phyloP scores from a whole-genome alignment of 345 rosid species.

The Eucalyptus cladocalyx region DNA sequence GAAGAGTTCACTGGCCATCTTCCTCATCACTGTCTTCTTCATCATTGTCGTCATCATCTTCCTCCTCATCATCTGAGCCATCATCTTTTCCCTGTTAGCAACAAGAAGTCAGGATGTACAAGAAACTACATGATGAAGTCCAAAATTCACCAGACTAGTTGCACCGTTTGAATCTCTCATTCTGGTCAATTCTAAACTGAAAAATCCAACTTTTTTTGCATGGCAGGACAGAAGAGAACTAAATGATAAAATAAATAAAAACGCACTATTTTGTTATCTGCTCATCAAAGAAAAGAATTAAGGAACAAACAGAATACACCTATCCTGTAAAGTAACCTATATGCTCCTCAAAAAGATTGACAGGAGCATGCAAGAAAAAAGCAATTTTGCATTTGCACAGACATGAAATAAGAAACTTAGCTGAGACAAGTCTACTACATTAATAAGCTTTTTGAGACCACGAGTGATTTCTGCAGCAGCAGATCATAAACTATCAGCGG shows the following conservation, averaged over 20 bases:
- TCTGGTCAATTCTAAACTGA: background rate
- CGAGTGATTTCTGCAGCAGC: background rate
- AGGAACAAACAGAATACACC: background rate
- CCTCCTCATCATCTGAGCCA: slow-evolving; percentile 2
- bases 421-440: background rate
- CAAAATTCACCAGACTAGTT: background rate
- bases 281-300: background rate
- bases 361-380: background rate
- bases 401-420: background rate
- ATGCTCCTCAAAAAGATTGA: background rate
- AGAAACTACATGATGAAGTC: background rate
- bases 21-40: slow-evolving; percentile 5
- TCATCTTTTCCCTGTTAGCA: slow-evolving; percentile 1
- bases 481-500: background rate
- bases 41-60: slow-evolving; percentile 1
- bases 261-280: background rate
- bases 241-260: background rate
- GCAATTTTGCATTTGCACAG: background rate
- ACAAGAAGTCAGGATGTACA: background rate
- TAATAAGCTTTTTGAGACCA: background rate
- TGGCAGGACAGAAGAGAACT: background rate
- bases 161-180: background rate
- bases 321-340: background rate
- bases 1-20: background rate
- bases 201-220: background rate